phyloP scores from a whole-genome alignment of 371 early-diverging fungal species.

The Lichtheimia hyalospora region DNA sequence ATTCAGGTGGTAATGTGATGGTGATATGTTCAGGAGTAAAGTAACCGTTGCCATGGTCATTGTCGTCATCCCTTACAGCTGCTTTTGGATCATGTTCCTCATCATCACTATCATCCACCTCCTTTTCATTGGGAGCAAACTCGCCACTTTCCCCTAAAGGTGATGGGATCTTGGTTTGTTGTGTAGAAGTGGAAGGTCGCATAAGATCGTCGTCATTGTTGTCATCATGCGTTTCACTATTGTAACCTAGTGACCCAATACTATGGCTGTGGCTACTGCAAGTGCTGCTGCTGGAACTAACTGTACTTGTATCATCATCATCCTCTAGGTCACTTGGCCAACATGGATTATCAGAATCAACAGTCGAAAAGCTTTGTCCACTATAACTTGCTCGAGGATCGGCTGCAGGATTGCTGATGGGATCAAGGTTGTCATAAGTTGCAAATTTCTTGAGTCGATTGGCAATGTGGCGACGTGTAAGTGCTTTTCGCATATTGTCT shows the following conservation, averaged over 20 bases:
- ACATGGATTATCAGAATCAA: constrained; percentile 12
- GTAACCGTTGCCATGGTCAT: neutral
- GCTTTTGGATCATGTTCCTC: neutral
- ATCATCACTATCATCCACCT: neutral
- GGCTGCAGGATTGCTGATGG: neutral
- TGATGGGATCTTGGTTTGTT: neutral
- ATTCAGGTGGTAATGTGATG: constrained; percentile 7
- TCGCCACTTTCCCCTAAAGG: neutral
- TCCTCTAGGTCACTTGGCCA: constrained; percentile 3
- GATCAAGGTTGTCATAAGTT: constrained; percentile 14
- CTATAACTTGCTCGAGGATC: constrained; percentile 13
- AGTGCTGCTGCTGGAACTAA: too few relatives aligned
- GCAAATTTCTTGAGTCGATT: constrained; percentile 17
- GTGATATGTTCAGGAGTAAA: neutral
- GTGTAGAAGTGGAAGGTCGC: constrained; percentile 9
- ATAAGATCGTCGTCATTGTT: constrained; percentile 9
- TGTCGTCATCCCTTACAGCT: neutral
- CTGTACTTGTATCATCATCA: neutral
- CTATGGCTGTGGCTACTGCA: too few relatives aligned
- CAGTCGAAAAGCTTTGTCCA: constrained; percentile 16
- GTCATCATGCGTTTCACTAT: constrained; percentile 1
- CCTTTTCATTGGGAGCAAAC: too few relatives aligned
- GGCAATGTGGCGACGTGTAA: constrained; percentile 11
- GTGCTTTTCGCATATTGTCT: constrained; percentile 42
- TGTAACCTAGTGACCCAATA: too few relatives aligned